Evolutionary conservation across 2,329 filamentous ascomycete genomes (phyloP), one percentile per base, ranked within the genome.

Genomic region (Proliferodiscus dingleyae): DNA sequence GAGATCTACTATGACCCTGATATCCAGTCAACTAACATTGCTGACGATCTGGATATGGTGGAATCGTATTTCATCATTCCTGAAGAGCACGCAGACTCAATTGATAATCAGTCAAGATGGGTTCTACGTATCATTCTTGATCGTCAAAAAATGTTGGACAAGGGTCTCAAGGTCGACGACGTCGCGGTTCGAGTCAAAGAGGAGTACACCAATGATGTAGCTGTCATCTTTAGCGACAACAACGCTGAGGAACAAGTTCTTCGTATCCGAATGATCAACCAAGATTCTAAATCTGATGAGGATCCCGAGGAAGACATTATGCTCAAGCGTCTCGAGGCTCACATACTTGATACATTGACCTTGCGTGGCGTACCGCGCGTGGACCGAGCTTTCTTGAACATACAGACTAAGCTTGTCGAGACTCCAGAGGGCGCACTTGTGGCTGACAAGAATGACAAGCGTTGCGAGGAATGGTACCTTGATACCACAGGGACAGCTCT

Each of bases 1-100:
- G 94, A 98, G 67, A 91, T 98, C 49, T 96, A 95, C 75, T 97
- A 97, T 61, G 93, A 98, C 64, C 93, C 93, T 0, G 86, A 94
- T 49, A 84, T 96, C 49, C 81, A 87, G 58, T 75, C 79, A 23
- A 98, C 94, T 0, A 86, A 83, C 54, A 95, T 98, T 58, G 78
- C 85, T 28, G 87, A 87, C 46, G 93, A 98, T 72, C 69, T 78
- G 50, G 93, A 97, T 61, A 94, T 97, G 80, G 87, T 98, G 5
- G 89, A 96, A 57, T 95, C 91, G 0, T 96, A 95, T 73, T 97
- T 91, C 70, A 81, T 97, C 64, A 87, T 97, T 63, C 88, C 89
- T 0, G 89, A 95, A 54, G 88, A 94, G 33, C 71, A 69, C 16
- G 72, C 75, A 22, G 74, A 78, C 45, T 70, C 72, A 1, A 68